Evolutionary conservation across 768 basidiomycete genomes (phyloP).

Genomic region (Mycena galopus): DNA sequence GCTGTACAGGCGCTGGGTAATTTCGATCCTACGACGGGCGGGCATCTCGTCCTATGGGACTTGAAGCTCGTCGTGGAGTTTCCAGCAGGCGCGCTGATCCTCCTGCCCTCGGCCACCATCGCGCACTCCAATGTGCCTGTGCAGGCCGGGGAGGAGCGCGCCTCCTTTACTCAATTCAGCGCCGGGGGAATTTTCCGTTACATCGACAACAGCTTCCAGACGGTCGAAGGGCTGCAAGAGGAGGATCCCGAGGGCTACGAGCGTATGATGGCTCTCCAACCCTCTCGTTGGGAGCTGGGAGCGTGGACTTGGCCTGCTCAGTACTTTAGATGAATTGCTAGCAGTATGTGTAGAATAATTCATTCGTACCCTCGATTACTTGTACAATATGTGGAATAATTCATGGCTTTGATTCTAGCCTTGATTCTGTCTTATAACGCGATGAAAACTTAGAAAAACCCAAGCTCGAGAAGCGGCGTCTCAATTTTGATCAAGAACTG

Average conservation of each 20-base stretch:
- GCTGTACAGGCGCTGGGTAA: slow-evolving; percentile 45
- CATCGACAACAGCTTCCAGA: not conserved
- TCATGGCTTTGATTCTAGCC: too few relatives aligned
- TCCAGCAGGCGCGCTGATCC: slow-evolving; percentile 29
- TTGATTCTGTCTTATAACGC: too few relatives aligned
- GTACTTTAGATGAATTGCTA: not conserved
- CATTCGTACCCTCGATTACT: too few relatives aligned
- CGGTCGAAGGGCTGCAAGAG: not conserved
- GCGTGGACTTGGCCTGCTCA: not conserved
- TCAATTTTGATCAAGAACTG: too few relatives aligned
- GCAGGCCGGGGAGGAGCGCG: not conserved
- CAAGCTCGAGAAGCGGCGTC: too few relatives aligned
- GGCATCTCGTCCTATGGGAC: slow-evolving; percentile 49
- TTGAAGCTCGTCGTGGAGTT: slow-evolving; percentile 44
- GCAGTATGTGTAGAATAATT: too few relatives aligned
- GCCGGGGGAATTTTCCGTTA: not conserved
- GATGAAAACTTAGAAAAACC: too few relatives aligned
- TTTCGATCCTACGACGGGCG: slow-evolving; percentile 45
- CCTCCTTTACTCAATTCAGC: not conserved
- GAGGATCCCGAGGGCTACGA: not conserved
- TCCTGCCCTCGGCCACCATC: not conserved
- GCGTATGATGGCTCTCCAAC: not conserved
- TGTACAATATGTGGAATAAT: too few relatives aligned
- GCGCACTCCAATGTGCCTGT: not conserved
- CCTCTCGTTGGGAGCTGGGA: not conserved